Percentiles rank a stretch among this genome's conserved stretches.
These are phyloP conservation scores for Cladorrhinum sp. DNA, from an alignment of 2,329 filamentous ascomycete species.

Conservation along the genomic window DNA sequence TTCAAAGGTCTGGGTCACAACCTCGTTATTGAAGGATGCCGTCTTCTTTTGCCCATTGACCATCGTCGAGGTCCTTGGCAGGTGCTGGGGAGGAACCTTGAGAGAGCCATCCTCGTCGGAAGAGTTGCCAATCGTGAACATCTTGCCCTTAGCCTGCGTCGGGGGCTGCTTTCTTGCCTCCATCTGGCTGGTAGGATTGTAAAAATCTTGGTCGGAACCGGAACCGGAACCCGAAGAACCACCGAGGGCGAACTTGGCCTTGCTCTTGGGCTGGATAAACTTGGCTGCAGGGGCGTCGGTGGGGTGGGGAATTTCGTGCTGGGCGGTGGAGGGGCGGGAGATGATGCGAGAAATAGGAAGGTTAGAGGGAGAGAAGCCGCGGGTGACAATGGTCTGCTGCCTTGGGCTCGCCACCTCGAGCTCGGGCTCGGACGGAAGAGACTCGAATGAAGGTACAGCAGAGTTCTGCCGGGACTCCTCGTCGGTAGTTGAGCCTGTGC, in stretches of 20 bases:
- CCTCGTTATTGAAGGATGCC: constrained; percentile 75
- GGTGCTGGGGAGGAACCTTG: constrained; percentile 48
- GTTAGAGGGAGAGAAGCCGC: constrained; percentile 79
- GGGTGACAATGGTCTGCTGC: constrained; percentile 62
- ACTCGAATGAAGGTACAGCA: constrained; percentile 50
- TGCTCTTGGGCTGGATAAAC: constrained; percentile 65
- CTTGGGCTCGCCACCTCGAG: constrained; percentile 53
- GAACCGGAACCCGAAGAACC: constrained; percentile 68
- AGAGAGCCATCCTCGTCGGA: constrained; percentile 81
- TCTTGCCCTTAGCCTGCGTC: constrained; percentile 35
- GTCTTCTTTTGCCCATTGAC: constrained; percentile 63
- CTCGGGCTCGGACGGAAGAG: constrained; percentile 33
- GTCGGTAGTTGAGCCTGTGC: constrained; percentile 44
- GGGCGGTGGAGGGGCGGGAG: constrained; percentile 47
- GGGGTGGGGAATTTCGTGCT: constrained; percentile 60
- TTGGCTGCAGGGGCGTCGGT: constrained; percentile 57
- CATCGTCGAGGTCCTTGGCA: constrained; percentile 42
- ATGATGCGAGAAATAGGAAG: constrained; percentile 49
- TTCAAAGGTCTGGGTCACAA: constrained; percentile 64
- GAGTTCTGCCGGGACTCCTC: constrained; percentile 58
- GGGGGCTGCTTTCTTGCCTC: constrained; percentile 40
- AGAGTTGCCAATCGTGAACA: constrained; percentile 54
- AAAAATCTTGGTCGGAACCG: constrained; percentile 73
- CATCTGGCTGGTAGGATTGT: constrained; percentile 53
- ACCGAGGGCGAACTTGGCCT: constrained; percentile 68